A percentile compares a stretch with the other conserved stretches of the same genome.
These are phyloP conservation scores for Populus trichocarpa DNA, from an alignment of 441 rosid species.

Conservation along the genomic window DNA sequence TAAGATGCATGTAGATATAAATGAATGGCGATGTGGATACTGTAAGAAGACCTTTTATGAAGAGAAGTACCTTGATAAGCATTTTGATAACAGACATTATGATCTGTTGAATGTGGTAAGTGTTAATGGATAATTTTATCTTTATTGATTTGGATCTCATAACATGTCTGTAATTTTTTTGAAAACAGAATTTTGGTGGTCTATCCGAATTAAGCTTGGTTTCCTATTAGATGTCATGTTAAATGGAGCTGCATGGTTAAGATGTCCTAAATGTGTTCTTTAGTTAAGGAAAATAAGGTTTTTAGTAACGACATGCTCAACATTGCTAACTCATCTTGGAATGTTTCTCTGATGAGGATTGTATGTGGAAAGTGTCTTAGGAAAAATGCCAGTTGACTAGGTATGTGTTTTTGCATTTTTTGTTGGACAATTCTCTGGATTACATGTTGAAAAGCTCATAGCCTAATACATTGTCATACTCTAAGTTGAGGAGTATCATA, in stretches of 20 bases:
- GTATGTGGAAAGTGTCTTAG: not conserved
- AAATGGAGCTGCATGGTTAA: not conserved
- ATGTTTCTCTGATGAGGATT: not conserved
- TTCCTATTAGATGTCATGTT: not conserved
- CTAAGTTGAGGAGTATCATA: not conserved
- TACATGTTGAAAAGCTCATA: not conserved
- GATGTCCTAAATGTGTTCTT: not conserved
- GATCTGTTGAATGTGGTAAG: slow-evolving; percentile 72
- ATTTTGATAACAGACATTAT: slow-evolving; percentile 69
- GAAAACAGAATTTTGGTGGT: not conserved
- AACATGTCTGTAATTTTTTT: not conserved
- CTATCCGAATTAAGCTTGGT: not conserved
- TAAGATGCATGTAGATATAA: slow-evolving; percentile 62
- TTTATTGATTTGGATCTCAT: slow-evolving; percentile 4
- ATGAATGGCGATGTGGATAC: slow-evolving; percentile 90
- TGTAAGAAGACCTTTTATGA: slow-evolving; percentile 82
- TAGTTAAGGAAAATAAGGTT: not conserved
- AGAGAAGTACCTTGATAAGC: slow-evolving; percentile 80
- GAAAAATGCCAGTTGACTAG: not conserved
- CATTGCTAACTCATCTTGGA: not conserved
- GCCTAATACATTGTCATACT: not conserved
- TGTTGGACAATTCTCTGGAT: not conserved
- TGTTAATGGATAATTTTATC: slow-evolving; percentile 20
- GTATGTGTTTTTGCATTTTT: not conserved
- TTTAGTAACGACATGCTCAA: not conserved